Evolutionary conservation across 495 filamentous ascomycete species (phyloP), one percentile per base, ranked within the genome.

Genomic region (Penicillium ochrochloron): DNA sequence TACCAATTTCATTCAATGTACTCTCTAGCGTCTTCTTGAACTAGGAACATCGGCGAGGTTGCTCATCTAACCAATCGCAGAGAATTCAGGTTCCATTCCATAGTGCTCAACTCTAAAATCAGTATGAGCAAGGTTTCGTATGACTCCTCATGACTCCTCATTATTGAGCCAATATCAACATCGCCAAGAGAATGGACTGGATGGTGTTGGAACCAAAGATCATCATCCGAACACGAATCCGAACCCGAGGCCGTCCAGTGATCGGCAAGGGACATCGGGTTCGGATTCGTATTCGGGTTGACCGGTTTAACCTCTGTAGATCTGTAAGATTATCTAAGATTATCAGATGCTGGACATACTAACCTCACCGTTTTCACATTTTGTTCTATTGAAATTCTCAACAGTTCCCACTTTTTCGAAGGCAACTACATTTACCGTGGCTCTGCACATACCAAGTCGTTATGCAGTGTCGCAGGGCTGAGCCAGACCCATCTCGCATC

Each of bases 1-100:
- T 73, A 73, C 69, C 69, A 73, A 61, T 71, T 52, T 69, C 61
- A 65, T 65, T 50, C 39, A 59, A 48, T 64, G 19, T 57, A 44
- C n/a, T 3, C n/a, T 60, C 14, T 1, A 9, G 5, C 35, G n/a
- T 51, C 21, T 44, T 9, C 3, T 37, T 56, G n/a, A 37, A 21
- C 15, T 5, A 2, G 6, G 1, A 29, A 12, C 42, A 23, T 48
- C 17, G 37, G 37, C 37, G 17, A 14, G 12, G 37, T 41, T 41
- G 10, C 37, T 17, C 4, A 17, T 17, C 12, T 5, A 12, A 41
- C 37, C 15, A 4, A 3, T 12, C 37, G 2, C 2, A 41, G 37
- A 41, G 37, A 3, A 5, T 17, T 41, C 37, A 17, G 31, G 31
- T 41, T 17, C 12, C 10, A 0, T 17, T 41, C 1, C 37, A 17